Base-by-base conservation (phyloP, 1,284 basidiomycete species). In the Tilletia indica region DNA sequence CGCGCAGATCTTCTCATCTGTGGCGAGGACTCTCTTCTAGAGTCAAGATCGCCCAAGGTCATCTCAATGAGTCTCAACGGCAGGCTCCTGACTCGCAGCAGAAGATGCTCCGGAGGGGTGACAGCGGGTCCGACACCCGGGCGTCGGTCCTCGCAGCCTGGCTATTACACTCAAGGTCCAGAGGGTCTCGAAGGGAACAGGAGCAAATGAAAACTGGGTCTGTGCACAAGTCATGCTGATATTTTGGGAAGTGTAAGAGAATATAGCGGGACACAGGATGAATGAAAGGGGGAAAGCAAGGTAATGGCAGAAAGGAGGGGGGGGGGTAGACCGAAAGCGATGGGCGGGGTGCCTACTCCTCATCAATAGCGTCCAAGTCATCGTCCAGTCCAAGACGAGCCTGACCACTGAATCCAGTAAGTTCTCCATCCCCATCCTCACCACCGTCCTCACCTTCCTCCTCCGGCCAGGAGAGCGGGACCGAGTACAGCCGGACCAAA, bases 401-500 rank as follows among this genome's bases (percentile, higher is more conserved):
- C 42, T 45, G 42, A 14, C 42, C 42, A 34, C 16, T 63, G 38
- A 39, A 34, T n/a, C 76, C 79, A 48, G 70, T 75, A 21, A 48
- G 66, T 14, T 72, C 73, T 48, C 76, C 83, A 68, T 88, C 87
- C 5, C 82, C 82, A n/a, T 88, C 88, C 63, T 89, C 89, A 31
- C 85, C 87, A 48, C 89, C 89, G 67, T 71, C 83, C 70, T 87
- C 86, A n/a, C 89, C 80, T 25, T 71, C 74, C 36, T 83, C 78
- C 64, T 82, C 82, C 84, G 98, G 97, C 47, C 94, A 91, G 74
- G 90, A 89, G 82, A 90, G 86, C 11, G 96, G 97, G 6, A 99
- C 93, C 71, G 91, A 87, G 87, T 98, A 99, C 68, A 99, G 87
- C 72, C 94, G 91, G 84, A 99, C 91, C 79, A 96, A 91, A 71